Base-by-base conservation (phyloP, 1,284 basidiomycete genomes). In the Amylostereum areolatum region DNA sequence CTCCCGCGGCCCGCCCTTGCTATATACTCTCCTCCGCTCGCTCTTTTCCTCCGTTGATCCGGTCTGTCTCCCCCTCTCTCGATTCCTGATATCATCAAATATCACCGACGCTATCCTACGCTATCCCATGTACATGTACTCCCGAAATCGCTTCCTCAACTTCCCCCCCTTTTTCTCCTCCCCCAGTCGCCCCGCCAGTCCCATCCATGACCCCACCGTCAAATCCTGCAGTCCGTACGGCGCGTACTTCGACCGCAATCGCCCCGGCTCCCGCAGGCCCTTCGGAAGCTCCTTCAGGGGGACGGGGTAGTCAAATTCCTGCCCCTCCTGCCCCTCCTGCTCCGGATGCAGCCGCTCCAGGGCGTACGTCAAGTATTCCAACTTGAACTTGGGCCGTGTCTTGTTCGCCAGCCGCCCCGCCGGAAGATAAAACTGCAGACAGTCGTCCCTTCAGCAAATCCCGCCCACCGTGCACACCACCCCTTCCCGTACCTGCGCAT, bases 301-400 rank as follows among this genome's bases (percentile, higher is more conserved):
- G 18, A 93, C 73, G 28, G 80, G 80, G 51, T 76, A 74, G 40
- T 54, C 54, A 55, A 73, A 72, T 50, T 58, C 62, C 25, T 54
- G 55, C 52, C 53, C 57, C 47, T 60, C 68, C 53, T 56, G 59
- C 43, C 52, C 65, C 51, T 53, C 50, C 11, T 49, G 57, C 18
- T 18, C 18, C 12, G 65, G 68, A 43, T 75, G 67, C 37, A 77
- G 67, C 40, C 63, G 61, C 43, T 63, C 58, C 12, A 70, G 59
- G 42, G 66, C 64, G 62, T 81, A 85, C 43, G 90, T 93, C 64
- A 85, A 61, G 64, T 93, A 93, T 66, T 93, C 90, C 54, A 94
- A 70, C 66, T 83, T 74, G 72, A 80, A 92, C 57, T 72, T 67
- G 3, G 89, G 88, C 48, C 70, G 59, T 39, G 63, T 70, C 57